Base-by-base conservation (phyloP, 257 asterid genomes). In the Salvia rosmarinus region DNA sequence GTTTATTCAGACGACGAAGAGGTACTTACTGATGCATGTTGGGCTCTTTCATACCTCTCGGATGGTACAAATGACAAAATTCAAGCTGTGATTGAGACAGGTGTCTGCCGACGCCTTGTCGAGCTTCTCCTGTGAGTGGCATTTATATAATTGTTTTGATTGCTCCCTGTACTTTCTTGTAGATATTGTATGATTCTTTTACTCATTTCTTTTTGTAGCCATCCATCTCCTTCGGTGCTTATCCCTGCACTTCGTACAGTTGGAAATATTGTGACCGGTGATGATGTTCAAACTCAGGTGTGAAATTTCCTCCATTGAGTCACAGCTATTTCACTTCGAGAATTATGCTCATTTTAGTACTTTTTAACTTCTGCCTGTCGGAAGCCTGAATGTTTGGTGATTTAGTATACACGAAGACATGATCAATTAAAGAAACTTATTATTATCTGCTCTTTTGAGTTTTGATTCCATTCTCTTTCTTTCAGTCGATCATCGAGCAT, bases 11-110 rank as follows among this genome's bases (percentile, higher is more conserved):
- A 81, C 28, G 98, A 93, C 73, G 98, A 90, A 77, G 98, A 90
- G 80, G 97, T 93, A 60, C 88, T 93, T 65, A 93, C 97, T 20
- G 98, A 93, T 88, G 96, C 98, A 39, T 92, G 97, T 74, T 92
- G 98, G 98, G 97, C 98, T 71, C 96, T 92, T 25, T 92, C 98
- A 7, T 92, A 93, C 80, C 97, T 93, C 34, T 88, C 98, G 49
- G 98, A 90, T 79, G 97, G 98, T 67, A 84, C 97, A 49, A 93
- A 88, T 64, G 97, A 90, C 78, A 90, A 89, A 86, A 93, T 93
- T 75, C 95, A 93, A 84, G 97, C 97, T 68, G 98, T 93, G 61
- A 87, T 90, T 60, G 98, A 93, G 37, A 80, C 98, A 37, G 95
- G 95, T 66, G 92, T 90, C 64, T 88, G 98, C 74, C 84, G 76